These are phyloP conservation scores for Pseudogymnoascus sp. DNA, from an alignment of 2,329 filamentous ascomycete genomes.

Conservation along the genomic window DNA sequence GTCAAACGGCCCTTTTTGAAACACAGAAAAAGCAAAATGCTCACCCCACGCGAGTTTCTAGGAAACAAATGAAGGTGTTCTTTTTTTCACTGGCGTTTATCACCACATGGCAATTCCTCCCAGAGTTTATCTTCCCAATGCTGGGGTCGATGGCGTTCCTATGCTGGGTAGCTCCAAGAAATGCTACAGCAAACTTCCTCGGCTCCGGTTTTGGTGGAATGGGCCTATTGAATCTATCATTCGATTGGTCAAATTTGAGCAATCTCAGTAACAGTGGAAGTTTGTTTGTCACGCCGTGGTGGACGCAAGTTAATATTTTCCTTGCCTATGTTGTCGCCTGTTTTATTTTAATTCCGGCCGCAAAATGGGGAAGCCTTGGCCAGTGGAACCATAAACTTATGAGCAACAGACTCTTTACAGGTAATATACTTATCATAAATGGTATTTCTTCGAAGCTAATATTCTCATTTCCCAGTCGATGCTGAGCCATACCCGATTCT, in stretches of 20 bases:
- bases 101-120: conserved; percentile 55
- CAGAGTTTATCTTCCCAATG: conserved; percentile 54
- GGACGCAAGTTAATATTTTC: conserved; percentile 51
- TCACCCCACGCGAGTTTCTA: conserved; percentile 40
- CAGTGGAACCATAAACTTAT: conserved; percentile 47
- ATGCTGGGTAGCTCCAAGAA: conserved; percentile 56
- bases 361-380: conserved; percentile 50
- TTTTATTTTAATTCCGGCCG: conserved; percentile 52
- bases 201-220: conserved; percentile 55
- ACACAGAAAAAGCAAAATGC: conserved; percentile 47
- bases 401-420: conserved; percentile 48
- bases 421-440: conserved; percentile 34
- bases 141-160: conserved; percentile 53
- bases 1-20: conserved; percentile 52
- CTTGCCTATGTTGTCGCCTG: conserved; percentile 47
- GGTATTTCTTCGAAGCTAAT: conserved; percentile 31
- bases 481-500: conserved; percentile 28
- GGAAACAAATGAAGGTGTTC: conserved; percentile 50
- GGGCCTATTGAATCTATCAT: conserved; percentile 51
- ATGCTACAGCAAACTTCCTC: conserved; percentile 51
- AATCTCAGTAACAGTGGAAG: conserved; percentile 36
- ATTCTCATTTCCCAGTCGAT: not conserved
- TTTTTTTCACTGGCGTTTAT: conserved; percentile 46
- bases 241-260: conserved; percentile 57
- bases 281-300: conserved; percentile 50